Base-by-base conservation (phyloP, 2,329 filamentous ascomycete genomes). In the Ophiostoma tasmaniense region DNA sequence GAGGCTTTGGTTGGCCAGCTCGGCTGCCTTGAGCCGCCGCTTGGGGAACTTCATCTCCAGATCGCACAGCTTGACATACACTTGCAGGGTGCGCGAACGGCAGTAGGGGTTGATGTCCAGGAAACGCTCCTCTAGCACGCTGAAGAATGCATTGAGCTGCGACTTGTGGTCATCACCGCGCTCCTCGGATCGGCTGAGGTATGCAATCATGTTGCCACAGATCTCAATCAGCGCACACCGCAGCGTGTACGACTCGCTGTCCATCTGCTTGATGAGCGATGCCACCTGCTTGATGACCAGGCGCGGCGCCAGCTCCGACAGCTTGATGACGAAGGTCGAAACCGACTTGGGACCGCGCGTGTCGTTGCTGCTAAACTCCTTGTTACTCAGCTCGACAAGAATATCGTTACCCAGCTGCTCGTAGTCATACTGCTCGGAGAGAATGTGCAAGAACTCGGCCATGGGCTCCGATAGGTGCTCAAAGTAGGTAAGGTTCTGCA, bases 381-480 rank as follows among this genome's bases (percentile, higher is more conserved):
- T 99, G 79, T 93, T 97, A 77, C 93, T 96, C 73, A 99, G 86
- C 76, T 99, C 95, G 75, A 92, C 89, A 70, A 99, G 80, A 37
- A 98, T 91, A 76, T 99, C 95, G 77, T 97, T 95, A 4, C 93
- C 90, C 10, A 99, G 84, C 76, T 99, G 95, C 20, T 93, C 91
- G 77, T 98, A 96, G 79, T 99, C 95, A 80, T 98, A 99, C 81
- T 97, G 94, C 77, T 98, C 93, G 0, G 93, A 90, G 33, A 99
- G 83, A 75, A 98, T 99, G 75, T 98, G 92, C 4, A 99, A 82
- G 75, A 99, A 97, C 77, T 99, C 96, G 39, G 95, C 95, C 95
- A 99, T 99, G 1, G 95, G 95, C 76, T 99, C 95, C 0, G 95
- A 94, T n/a, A 99, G 81, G 78, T 99, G 95, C 79, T 99, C 95